Evolutionary conservation across 441 rosid genomes (phyloP), one percentile per base, ranked within the genome.

Genomic region (Adansonia rubrostipa): DNA sequence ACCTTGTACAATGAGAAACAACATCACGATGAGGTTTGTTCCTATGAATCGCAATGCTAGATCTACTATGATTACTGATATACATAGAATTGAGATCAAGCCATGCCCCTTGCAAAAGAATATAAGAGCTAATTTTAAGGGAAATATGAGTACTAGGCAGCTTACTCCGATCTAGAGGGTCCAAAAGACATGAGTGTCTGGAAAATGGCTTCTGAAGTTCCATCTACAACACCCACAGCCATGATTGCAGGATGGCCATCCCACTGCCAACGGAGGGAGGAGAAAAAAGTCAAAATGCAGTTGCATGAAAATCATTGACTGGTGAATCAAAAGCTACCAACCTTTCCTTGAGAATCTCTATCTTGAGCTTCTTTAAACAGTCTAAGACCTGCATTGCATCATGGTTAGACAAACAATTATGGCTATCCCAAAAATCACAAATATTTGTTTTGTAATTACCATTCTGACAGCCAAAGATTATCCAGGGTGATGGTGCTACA

Each of bases 231-330:
- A 20, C 99, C 98, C 75, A 94, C 98, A 48, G 98, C 98, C 99
- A 96, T 96, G 86, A 94, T 90, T 74, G 98, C 99, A 75, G 99
- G 98, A 88, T 96, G 97, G 85, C 92, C 98, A 78, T 92, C 95
- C 98, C 99, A 93, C 96, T 93, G 85, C 60, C 45, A 78, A 75
- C 68, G 64, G 50, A 74, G 72, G 54, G 58, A 72, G 54, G 74
- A 73, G 42, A 36, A 78, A 71, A 63, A 13, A 61, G 51, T 78
- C 9, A 75, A 82, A 56, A 66, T 71, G 71, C 60, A 72, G 68
- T 22, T 62, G 54, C 44, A 58, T 65, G 56, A 45, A 50, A 60
- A 83, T 15, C n/a, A 28, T 48, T 17, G 74, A 79, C 61, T 5
- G 42, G n/a, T 50, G 42, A 76, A 80, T 58, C 53, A 62, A 51